phyloP scores from a whole-genome alignment of 192 early-diverging fungal genomes.

The Backusella psychrophila region DNA sequence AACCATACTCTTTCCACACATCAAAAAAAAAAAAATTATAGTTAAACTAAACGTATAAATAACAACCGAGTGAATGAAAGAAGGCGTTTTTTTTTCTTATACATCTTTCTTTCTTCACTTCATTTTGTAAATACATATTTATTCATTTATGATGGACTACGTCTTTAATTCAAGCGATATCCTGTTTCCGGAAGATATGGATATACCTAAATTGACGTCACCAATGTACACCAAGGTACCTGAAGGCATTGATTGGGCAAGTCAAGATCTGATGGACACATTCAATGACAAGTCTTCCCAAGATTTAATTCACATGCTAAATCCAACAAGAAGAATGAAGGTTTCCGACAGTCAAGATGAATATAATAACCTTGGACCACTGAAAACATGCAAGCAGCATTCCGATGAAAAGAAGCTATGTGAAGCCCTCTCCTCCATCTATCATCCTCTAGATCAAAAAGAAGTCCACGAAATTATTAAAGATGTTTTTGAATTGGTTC shows the following conservation, averaged over 20 bases:
- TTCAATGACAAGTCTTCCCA: not conserved
- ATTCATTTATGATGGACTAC: slow-evolving; percentile 14
- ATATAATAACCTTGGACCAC: not conserved
- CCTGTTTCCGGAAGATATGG: slow-evolving; percentile 20
- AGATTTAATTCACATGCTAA: not conserved
- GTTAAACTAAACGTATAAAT: slow-evolving; percentile 4
- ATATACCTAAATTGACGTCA: slow-evolving; percentile 25
- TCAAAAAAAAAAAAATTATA: not conserved
- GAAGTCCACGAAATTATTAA: slow-evolving; percentile 9
- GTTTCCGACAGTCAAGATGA: not conserved
- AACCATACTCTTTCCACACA: not conserved
- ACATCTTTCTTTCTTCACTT: not conserved
- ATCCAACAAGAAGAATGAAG: not conserved
- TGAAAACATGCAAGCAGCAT: not conserved
- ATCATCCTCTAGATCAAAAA: not conserved
- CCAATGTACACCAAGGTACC: slow-evolving; percentile 17
- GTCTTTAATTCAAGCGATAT: slow-evolving; percentile 28
- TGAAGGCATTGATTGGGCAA: slow-evolving; percentile 22
- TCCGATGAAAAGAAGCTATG: slow-evolving; percentile 6
- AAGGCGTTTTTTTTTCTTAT: not conserved
- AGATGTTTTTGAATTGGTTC: not conserved
- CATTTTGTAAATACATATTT: slow-evolving; percentile 2
- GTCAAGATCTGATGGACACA: slow-evolving; percentile 3
- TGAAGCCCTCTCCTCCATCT: not conserved
- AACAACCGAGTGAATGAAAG: not conserved